Evolutionary conservation across 164 flowering plant genomes (phyloP), one percentile per base, ranked within the genome.

Genomic region (Kalanchoe fedtschenkoi): DNA sequence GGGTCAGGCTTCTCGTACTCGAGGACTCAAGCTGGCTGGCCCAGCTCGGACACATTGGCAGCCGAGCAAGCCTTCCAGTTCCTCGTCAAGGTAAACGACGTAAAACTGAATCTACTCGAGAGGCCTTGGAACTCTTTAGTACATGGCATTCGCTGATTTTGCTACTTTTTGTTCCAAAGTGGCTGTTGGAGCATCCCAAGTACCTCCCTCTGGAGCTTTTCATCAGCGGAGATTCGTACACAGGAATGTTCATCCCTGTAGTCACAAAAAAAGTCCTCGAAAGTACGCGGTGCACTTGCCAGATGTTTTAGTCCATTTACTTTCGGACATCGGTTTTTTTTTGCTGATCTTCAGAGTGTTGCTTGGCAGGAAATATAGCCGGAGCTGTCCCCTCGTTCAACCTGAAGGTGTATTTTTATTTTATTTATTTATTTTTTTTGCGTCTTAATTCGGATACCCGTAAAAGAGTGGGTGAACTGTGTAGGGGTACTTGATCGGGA

Each of bases 401-500:
- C 51, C 9, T 43, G 51, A 43, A 43, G 44, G 44, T 41, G n/a
- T n/a, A n/a, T n/a, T n/a, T n/a, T n/a, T n/a, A n/a, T n/a, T n/a
- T n/a, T n/a, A n/a, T n/a, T n/a, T n/a, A n/a, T 13, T 41, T 41
- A 13, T 16, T 3, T 13, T 41, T 17, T 41, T 4, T 9, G 0
- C 9, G 9, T 16, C 16, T 1, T 3, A 58, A 58, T 10, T 10
- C 7, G 13, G 2, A 42, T 42, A 19, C n/a, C 14, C 1, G 46
- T 42, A 2, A 42, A 42, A 13, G 46, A n/a, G n/a, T n/a, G n/a
- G 15, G n/a, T 26, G 15, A 29, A 30, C n/a, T 21, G n/a, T n/a
- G n/a, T 62, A 83, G 83, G 85, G 87, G 0, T 79, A 77, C 47
- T 10, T 76, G 13, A 51, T 76, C n/a, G 82, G 87, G 21, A 76